phyloP scores from a whole-genome alignment of 2,329 filamentous ascomycete genomes.

The Trichophyton schoenleinii region DNA sequence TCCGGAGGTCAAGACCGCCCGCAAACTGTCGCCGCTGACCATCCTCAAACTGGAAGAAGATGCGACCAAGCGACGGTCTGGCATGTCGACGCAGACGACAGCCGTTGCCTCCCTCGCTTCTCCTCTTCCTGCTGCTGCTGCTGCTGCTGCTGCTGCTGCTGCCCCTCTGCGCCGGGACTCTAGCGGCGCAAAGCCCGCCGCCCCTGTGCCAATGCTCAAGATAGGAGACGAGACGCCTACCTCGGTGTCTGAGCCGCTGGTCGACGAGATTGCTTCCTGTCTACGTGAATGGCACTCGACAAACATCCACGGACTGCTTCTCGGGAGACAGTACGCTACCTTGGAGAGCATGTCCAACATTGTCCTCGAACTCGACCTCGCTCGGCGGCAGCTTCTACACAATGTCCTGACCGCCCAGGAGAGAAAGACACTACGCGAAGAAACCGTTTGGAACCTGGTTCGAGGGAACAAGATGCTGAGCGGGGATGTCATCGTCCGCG shows the following conservation, averaged over 20 bases:
- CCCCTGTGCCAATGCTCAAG: slow-evolving; percentile 92
- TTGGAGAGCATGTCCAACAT: slow-evolving; percentile 71
- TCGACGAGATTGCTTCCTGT: slow-evolving; percentile 96
- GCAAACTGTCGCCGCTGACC: slow-evolving; percentile 29
- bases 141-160: too few species aligned
- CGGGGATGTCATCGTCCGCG: slow-evolving; percentile 88
- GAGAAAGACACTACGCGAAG: slow-evolving; percentile 65
- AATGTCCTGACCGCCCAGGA: slow-evolving; percentile 84
- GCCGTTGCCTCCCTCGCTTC: slow-evolving; percentile 25
- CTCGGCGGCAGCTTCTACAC: slow-evolving; percentile 80
- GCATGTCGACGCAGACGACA: slow-evolving; percentile 18
- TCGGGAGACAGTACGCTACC: slow-evolving; percentile 66
- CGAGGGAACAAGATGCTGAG: slow-evolving; percentile 87
- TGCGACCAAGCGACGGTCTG: slow-evolving; percentile 21
- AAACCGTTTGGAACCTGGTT: slow-evolving; percentile 91
- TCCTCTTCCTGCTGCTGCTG: slow-evolving; percentile 13
- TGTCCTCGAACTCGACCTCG: slow-evolving; percentile 69
- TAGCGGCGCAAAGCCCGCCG: slow-evolving; percentile 57
- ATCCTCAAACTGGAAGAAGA: slow-evolving; percentile 28
- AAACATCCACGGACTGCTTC: slow-evolving; percentile 80
- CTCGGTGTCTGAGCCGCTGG: slow-evolving; percentile 74
- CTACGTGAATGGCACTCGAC: slow-evolving; percentile 97
- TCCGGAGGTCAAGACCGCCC: slow-evolving; percentile 24
- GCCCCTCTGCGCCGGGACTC: slow-evolving; percentile 39
- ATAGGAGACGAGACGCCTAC: slow-evolving; percentile 95